phyloP scores from a whole-genome alignment of 257 asterid genomes.

The Penstemon newberryi region DNA sequence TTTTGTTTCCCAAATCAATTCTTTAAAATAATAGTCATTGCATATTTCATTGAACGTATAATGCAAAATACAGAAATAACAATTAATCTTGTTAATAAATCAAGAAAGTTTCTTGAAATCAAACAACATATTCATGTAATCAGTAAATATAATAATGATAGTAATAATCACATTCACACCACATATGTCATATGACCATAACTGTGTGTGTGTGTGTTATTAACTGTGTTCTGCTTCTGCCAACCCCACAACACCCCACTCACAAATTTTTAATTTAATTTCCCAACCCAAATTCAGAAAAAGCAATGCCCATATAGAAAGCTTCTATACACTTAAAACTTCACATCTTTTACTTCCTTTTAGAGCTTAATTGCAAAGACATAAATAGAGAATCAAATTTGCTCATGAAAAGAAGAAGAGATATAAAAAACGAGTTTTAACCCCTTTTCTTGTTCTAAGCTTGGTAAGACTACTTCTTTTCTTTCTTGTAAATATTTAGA shows the following conservation, averaged over 20 bases:
- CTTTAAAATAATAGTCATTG: no score
- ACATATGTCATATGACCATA: neutral
- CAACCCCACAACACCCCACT: conserved; percentile 25
- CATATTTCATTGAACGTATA: no score
- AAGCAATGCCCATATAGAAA: conserved; percentile 18
- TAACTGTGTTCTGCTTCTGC: conserved; percentile 4
- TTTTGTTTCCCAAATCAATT: no score
- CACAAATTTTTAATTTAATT: conserved; percentile 16
- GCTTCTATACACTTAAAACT: conserved; percentile 4
- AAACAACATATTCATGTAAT: neutral
- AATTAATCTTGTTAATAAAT: no score
- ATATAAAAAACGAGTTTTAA: neutral
- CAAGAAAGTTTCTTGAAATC: neutral
- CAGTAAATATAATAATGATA: neutral
- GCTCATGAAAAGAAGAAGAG: neutral
- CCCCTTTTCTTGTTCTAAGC: neutral
- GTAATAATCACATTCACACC: neutral
- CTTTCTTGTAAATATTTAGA: neutral
- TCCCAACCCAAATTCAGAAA: conserved; percentile 29
- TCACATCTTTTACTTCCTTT: conserved; percentile 33
- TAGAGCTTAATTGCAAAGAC: neutral
- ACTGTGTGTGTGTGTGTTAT: neutral
- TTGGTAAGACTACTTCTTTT: conserved; percentile 12
- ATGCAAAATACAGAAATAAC: no score
- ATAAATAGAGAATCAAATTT: conserved; percentile 8